phyloP scores from a whole-genome alignment of 2,329 filamentous ascomycete species.

The Talaromyces sp. region DNA sequence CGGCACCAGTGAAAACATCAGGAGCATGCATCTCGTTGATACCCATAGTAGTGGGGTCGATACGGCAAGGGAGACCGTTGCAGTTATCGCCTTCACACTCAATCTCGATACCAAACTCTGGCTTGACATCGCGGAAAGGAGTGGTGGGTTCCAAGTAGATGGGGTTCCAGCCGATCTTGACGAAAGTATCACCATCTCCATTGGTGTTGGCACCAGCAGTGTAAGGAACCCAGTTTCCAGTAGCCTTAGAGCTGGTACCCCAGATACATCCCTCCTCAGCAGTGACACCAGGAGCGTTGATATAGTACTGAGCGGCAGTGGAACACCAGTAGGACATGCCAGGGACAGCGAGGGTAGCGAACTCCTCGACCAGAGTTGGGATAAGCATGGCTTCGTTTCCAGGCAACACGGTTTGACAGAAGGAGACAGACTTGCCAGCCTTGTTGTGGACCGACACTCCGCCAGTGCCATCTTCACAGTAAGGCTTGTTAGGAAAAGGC shows the following conservation, averaged over 20 bases:
- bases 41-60: slow-evolving; percentile 61
- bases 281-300: slow-evolving; percentile 71
- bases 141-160: slow-evolving; percentile 62
- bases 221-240: slow-evolving; percentile 78
- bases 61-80: slow-evolving; percentile 73
- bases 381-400: slow-evolving; percentile 83
- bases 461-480: slow-evolving; percentile 71
- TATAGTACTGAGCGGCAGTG: slow-evolving; percentile 77
- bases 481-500: slow-evolving; percentile 68
- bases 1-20: slow-evolving; percentile 62
- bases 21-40: slow-evolving; percentile 63
- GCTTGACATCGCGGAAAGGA: slow-evolving; percentile 60
- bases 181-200: slow-evolving; percentile 65
- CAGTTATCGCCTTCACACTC: slow-evolving; percentile 68
- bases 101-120: slow-evolving; percentile 70
- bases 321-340: slow-evolving; percentile 69
- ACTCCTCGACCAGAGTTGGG: slow-evolving; percentile 66
- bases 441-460: slow-evolving; percentile 69
- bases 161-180: slow-evolving; percentile 79
- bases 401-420: slow-evolving; percentile 78
- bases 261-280: slow-evolving; percentile 68
- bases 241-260: slow-evolving; percentile 64
- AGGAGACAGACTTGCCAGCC: slow-evolving; percentile 63
- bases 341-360: slow-evolving; percentile 69
- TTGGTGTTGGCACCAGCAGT: slow-evolving; percentile 76